These are phyloP conservation scores for Endogone sp. DNA, from an alignment of 192 early-diverging fungal genomes.

Conservation along the genomic window DNA sequence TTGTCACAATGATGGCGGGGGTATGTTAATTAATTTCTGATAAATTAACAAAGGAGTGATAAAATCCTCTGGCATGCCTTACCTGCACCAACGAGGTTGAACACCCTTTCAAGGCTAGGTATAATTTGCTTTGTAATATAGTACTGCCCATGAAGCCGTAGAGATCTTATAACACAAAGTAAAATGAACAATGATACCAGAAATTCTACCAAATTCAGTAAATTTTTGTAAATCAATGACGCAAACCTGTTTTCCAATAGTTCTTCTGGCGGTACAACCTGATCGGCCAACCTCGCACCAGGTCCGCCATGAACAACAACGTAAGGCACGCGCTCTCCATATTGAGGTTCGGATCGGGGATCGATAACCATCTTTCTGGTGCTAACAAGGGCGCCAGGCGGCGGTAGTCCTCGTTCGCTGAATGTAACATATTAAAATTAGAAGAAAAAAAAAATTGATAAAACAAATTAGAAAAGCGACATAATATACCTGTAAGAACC, in stretches of 20 bases:
- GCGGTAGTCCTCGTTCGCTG: constrained; percentile 51
- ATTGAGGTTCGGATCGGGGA: constrained; percentile 74
- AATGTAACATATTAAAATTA: neutral
- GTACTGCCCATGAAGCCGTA: constrained; percentile 73
- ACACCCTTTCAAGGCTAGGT: constrained; percentile 72
- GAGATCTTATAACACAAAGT: constrained; percentile 15
- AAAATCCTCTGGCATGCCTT: no score
- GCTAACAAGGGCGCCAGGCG: constrained; percentile 73
- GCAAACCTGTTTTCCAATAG: constrained; percentile 53
- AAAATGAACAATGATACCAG: neutral
- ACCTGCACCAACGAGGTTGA: constrained; percentile 71
- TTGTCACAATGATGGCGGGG: constrained; percentile 6
- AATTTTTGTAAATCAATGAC: neutral
- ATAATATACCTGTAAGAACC: constrained; percentile 65
- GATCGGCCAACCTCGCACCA: constrained; percentile 64
- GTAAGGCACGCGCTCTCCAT: constrained; percentile 88
- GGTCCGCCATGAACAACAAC: constrained; percentile 74
- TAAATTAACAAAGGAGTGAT: neutral
- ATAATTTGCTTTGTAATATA: constrained; percentile 86
- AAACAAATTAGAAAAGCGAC: no score
- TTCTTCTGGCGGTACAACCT: constrained; percentile 63
- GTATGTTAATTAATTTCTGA: neutral
- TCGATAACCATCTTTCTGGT: constrained; percentile 64
- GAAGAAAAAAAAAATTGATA: constrained; percentile 2
- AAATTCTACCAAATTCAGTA: no score